These are phyloP conservation scores for Amanita polypyramis DNA, from an alignment of 768 basidiomycete genomes.

Conservation along the genomic window DNA sequence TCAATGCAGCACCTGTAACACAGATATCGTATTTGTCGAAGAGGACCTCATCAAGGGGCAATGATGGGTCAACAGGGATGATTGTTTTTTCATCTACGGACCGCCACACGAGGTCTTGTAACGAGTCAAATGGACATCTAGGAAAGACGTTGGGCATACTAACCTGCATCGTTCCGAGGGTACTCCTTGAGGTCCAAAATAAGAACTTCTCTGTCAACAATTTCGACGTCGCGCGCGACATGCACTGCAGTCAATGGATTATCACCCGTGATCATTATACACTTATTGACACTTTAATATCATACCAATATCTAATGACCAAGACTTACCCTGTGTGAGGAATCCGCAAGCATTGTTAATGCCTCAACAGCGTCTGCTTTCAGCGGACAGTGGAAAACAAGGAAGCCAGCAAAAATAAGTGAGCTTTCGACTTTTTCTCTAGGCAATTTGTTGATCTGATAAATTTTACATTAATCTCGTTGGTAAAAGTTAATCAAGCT, in stretches of 20 bases:
- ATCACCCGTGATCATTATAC: slow-evolving; percentile 99
- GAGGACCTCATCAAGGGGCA: slow-evolving; percentile 68
- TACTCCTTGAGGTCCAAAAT: slow-evolving; percentile 89
- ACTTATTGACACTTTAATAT: slow-evolving; percentile 33
- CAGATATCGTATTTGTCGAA: slow-evolving; percentile 92
- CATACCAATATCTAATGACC: neutral
- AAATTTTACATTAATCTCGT: neutral
- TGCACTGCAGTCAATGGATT: slow-evolving; percentile 96
- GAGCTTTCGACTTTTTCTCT: slow-evolving; percentile 72
- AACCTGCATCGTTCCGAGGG: slow-evolving; percentile 56
- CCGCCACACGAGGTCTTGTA: slow-evolving; percentile 78
- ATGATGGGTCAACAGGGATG: slow-evolving; percentile 73
- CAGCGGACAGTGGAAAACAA: slow-evolving; percentile 97
- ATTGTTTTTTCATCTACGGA: slow-evolving; percentile 88
- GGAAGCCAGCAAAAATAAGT: slow-evolving; percentile 86
- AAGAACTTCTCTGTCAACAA: slow-evolving; percentile 89
- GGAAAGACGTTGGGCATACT: slow-evolving; percentile 14
- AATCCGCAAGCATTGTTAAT: slow-evolving; percentile 90
- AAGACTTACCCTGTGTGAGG: slow-evolving; percentile 81
- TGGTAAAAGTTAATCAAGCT: neutral
- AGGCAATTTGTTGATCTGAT: slow-evolving; percentile 79
- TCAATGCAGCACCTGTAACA: slow-evolving; percentile 89
- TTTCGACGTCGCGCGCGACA: slow-evolving; percentile 93
- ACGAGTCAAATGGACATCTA: neutral
- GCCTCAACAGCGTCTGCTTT: slow-evolving; percentile 88